Base-by-base conservation (phyloP, 148 eudicot genomes). In the Diospyros lotus region DNA sequence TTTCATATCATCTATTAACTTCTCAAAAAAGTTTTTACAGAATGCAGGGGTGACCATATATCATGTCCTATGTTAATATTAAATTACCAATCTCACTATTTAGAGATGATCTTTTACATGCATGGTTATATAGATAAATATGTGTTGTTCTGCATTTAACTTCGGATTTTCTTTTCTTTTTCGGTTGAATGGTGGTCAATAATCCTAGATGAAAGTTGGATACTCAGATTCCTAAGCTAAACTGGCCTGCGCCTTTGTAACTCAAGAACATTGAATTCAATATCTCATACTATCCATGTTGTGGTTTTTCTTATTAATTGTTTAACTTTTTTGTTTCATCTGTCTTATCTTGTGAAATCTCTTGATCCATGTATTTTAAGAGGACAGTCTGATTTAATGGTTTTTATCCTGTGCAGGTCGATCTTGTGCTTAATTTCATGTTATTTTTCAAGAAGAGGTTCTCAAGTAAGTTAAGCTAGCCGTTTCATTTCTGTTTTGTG, bases 401-500 rank as follows among this genome's bases (percentile, higher is more conserved):
- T 68, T 41, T n/a, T 76, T 12, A 59, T 68, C 59, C 18, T 64
- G 38, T 75, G 68, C 91, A 95, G 98, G 91, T 82, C 96, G 68
- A 82, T 86, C 76, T 79, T 90, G 79, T 87, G 87, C 87, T 95
- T 95, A 81, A 78, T 89, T 68, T 88, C 91, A n/a, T 85, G 92
- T 77, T 95, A 92, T 80, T 95, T 95, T 76, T 92, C 98, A 83
- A 89, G 91, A 78, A 88, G 88, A 83, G 94, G 89, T 53, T 86
- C 88, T 58, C 97, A 92, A 73, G 98, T 90, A 83, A 82, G 93
- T 80, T 65, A 70, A 39, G 54, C 58, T 74, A 17, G 63, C 43
- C 53, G 59, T 10, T 74, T 15, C 39, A 14, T 64, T 64, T 44
- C 42, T 62, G 41, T 69, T n/a, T 70, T 41, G 58, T 54, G 17